These are phyloP conservation scores for Neopestalotiopsis sp. DNA, from an alignment of 2,329 filamentous ascomycete genomes.

Conservation along the genomic window DNA sequence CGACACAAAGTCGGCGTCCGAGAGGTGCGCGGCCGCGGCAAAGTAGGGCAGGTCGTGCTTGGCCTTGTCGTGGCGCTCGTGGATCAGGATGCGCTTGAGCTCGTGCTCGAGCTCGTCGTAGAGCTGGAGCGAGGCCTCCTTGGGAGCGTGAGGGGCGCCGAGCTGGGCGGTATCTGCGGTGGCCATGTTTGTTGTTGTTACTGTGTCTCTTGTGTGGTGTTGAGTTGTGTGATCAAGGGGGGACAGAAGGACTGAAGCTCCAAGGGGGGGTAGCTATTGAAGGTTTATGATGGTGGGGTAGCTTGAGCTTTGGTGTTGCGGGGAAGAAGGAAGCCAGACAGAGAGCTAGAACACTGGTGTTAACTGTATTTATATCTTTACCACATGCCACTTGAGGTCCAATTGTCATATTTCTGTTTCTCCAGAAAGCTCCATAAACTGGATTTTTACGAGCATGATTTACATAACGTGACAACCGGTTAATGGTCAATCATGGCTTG, in stretches of 20 bases:
- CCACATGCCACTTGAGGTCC: not conserved
- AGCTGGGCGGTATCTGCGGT: constrained; percentile 60
- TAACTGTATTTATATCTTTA: not conserved
- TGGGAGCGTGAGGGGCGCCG: constrained; percentile 52
- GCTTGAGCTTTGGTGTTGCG: constrained; percentile 7
- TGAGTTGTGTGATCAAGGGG: not conserved
- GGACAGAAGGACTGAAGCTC: not conserved
- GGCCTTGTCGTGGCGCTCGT: constrained; percentile 36
- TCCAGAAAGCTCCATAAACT: not conserved
- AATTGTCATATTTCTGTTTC: not conserved
- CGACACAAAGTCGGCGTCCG: constrained; percentile 43
- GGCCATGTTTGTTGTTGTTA: constrained; percentile 40
- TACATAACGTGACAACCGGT: not conserved
- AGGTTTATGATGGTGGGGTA: constrained; percentile 13
- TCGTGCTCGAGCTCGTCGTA: constrained; percentile 54
- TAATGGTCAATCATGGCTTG: not conserved
- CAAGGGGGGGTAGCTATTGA: not conserved
- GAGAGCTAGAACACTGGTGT: not conserved
- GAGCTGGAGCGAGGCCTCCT: constrained; percentile 55
- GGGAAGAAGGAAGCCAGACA: not conserved
- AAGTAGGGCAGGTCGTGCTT: constrained; percentile 63
- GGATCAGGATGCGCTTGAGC: constrained; percentile 53
- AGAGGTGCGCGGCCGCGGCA: constrained; percentile 49
- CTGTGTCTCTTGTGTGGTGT: not conserved
- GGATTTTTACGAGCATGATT: not conserved